Base-by-base conservation (phyloP, 192 early-diverging fungal genomes). In the Coemansia sp. region DNA sequence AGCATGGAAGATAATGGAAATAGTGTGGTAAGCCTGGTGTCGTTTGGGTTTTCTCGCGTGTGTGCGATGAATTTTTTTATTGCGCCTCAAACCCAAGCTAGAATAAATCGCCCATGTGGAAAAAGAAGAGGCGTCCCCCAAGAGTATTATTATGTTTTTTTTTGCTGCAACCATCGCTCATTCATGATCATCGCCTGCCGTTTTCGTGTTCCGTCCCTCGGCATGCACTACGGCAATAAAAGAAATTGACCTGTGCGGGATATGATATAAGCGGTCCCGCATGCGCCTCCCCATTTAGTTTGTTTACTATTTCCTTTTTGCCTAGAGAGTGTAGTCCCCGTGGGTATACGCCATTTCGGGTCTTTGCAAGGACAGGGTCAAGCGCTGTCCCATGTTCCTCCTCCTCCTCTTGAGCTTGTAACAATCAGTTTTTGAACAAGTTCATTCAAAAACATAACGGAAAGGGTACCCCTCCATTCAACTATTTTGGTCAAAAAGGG, bases 231-330 rank as follows among this genome's bases (percentile, higher is more conserved):
- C 57, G 57, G 33, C 57, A 60, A 36, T 60, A 60, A 60, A 5
- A 27, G 27, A 27, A 27, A 27, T 27, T 33, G 31, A 31, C 27
- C 53, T 57, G 53, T 31, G 31, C 16, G 31, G 5, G 8, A 33
- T n/a, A 60, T 60, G 31, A 34, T 60, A 34, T 60, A 60, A 60
- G 57, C 57, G 57, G 57, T 60, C 57, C 57, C 57, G 57, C 57
- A 60, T 60, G 31, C 29, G 53, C 53, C 53, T 31, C 53, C 27
- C 49, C 20, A 10, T 20, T 8, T 50, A n/a, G n/a, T n/a, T n/a
- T 50, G 49, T 50, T 50, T 50, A 50, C 49, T 50, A 50, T 50
- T 50, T n/a, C 49, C 16, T 27, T 27, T 38, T 38, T 20, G n/a
- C 49, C 20, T 8, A 50, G 49, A 8, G 49, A n/a, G 49, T 38